Evolutionary conservation across 805 yeast species (phyloP).

Genomic region (Sungouiozyma intestinalis): DNA sequence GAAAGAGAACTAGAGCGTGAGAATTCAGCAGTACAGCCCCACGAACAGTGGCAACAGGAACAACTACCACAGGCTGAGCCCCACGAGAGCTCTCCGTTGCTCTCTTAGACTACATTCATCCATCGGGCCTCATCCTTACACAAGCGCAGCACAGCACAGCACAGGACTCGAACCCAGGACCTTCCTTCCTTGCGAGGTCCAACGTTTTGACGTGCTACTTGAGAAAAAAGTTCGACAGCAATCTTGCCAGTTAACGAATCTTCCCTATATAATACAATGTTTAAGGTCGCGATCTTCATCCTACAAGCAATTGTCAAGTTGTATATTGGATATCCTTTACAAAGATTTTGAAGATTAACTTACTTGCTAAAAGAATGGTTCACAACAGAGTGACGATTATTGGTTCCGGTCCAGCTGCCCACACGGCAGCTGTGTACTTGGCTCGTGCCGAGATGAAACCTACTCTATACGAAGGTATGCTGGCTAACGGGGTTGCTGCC

Average conservation of each 20-base stretch:
- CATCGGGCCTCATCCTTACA: too few relatives aligned
- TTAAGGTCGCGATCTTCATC: too few relatives aligned
- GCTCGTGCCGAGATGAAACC: constrained; percentile 96
- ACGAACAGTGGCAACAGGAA: neutral
- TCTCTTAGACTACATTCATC: neutral
- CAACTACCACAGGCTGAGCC: neutral
- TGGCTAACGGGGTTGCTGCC: constrained; percentile 95
- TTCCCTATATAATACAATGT: too few relatives aligned
- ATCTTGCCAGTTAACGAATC: too few relatives aligned
- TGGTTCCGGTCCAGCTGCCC: constrained; percentile 99
- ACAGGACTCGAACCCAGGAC: neutral
- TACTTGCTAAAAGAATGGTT: constrained; percentile 42
- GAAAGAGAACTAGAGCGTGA: constrained; percentile 13
- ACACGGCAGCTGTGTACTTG: constrained; percentile 95
- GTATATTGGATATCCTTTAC: too few relatives aligned
- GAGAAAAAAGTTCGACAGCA: too few relatives aligned
- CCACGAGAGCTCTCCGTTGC: neutral
- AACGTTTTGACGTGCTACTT: too few relatives aligned
- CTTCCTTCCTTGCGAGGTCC: too few relatives aligned
- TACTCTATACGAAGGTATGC: constrained; percentile 85
- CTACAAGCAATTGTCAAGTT: too few relatives aligned
- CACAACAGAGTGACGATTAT: constrained; percentile 79
- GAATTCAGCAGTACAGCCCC: neutral
- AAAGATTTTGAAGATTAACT: neutral
- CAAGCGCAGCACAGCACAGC: too few relatives aligned